A percentile compares a stretch with the other conserved stretches of the same genome.
Conservation (phyloP, 352 stramenopile genomes). For the Phytophthora macrochlamydospora region DNA sequence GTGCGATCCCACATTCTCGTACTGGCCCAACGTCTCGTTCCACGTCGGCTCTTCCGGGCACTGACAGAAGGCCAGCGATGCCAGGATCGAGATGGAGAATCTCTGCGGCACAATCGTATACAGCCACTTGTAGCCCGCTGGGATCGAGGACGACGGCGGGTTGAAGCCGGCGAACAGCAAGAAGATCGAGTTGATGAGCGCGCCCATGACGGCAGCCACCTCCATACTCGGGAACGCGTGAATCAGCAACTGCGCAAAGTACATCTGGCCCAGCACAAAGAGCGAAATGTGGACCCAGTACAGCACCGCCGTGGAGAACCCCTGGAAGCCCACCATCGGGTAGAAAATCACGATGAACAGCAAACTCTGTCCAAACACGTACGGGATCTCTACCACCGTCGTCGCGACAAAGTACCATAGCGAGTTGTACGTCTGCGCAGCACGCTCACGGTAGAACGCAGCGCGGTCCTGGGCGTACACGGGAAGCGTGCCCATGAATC, state of each 20-base stretch:
- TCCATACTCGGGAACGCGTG: conserved; percentile 27
- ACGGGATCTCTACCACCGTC: conserved; percentile 3
- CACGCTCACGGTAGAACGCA: conserved; percentile 1
- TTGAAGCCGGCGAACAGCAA: conserved; percentile 1
- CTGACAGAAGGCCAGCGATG: conserved; percentile 2
- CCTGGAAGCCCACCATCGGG: conserved; percentile 3
- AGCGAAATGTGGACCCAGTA: conserved; percentile 38
- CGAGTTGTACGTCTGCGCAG: not conserved
- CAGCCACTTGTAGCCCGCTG: conserved; percentile 1
- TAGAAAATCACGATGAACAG: conserved; percentile 5
- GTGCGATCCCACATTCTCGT: not conserved
- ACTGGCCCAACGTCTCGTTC: not conserved
- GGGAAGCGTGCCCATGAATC: conserved; percentile 49
- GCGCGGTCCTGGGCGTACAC: conserved; percentile 48
- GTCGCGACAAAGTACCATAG: conserved; percentile 1
- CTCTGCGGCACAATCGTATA: conserved; percentile 4
- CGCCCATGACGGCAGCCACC: conserved; percentile 12
- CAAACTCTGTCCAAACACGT: conserved; percentile 1
- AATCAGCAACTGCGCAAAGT: conserved; percentile 31
- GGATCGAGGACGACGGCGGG: not conserved
- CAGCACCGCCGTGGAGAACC: conserved; percentile 12
- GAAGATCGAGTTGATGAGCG: conserved; percentile 5
- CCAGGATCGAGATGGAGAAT: conserved; percentile 1
- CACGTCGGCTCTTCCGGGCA: conserved; percentile 3
- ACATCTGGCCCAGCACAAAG: conserved; percentile 31